Conservation (phyloP, 1,284 basidiomycete species). For the Sanghuangporus sanghuang region DNA sequence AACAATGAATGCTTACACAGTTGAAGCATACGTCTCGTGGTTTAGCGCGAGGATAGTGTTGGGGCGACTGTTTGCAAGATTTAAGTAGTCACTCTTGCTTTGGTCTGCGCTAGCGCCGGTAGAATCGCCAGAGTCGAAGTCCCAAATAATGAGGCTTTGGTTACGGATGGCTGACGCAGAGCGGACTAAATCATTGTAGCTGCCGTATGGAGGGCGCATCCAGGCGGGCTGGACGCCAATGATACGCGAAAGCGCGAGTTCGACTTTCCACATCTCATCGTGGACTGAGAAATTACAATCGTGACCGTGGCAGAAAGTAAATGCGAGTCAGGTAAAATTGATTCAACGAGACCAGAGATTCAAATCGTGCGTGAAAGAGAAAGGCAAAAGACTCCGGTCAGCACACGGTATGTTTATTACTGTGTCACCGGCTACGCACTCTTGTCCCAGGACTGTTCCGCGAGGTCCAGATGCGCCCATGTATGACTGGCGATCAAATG, state of each 20-base stretch:
- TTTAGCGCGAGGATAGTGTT: slow-evolving; percentile 38
- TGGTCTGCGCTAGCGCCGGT: slow-evolving; percentile 29
- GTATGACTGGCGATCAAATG: slow-evolving; percentile 17
- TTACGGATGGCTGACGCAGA: slow-evolving; percentile 36
- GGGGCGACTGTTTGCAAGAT: slow-evolving; percentile 29
- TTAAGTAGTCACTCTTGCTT: slow-evolving; percentile 28
- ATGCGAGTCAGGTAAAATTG: not conserved
- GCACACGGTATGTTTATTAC: not conserved
- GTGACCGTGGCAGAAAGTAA: not conserved
- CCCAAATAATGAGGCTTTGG: slow-evolving; percentile 37
- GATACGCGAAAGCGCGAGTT: slow-evolving; percentile 45
- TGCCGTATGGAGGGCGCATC: slow-evolving; percentile 45
- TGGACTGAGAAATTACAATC: slow-evolving; percentile 25
- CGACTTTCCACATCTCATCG: slow-evolving; percentile 37
- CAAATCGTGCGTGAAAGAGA: not conserved
- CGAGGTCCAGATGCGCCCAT: slow-evolving; percentile 14
- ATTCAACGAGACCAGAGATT: not conserved
- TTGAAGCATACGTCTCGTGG: slow-evolving; percentile 37
- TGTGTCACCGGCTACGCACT: not conserved
- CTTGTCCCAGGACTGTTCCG: slow-evolving; percentile 12
- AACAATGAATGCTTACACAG: slow-evolving; percentile 27
- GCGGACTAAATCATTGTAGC: slow-evolving; percentile 44
- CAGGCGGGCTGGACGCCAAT: slow-evolving; percentile 42
- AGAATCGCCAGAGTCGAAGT: slow-evolving; percentile 38
- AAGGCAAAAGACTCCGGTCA: not conserved